Conservation (phyloP, 2,329 filamentous ascomycete genomes). For the Neurospora sp. region DNA sequence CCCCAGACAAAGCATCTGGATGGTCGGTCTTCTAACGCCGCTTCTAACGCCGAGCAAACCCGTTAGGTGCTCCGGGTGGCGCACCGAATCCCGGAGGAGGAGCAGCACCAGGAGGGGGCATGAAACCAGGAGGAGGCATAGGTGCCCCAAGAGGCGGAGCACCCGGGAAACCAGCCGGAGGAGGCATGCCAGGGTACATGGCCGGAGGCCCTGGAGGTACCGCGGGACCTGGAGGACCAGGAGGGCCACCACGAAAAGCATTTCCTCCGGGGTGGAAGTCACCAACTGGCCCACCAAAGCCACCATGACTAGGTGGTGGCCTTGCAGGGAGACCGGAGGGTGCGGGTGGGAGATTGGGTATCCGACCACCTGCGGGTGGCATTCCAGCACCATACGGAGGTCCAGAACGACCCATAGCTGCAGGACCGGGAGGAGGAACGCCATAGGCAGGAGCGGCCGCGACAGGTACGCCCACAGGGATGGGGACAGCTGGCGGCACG, state of each 20-base stretch:
- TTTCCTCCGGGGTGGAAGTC: conserved; percentile 35
- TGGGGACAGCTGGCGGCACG: conserved; percentile 11
- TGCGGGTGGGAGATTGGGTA: conserved; percentile 31
- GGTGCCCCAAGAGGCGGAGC: conserved; percentile 11
- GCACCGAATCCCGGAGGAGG: conserved; percentile 18
- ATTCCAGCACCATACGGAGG: conserved; percentile 10
- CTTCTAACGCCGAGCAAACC: conserved; percentile 11
- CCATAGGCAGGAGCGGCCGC: conserved; percentile 15
- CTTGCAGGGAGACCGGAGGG: conserved; percentile 41
- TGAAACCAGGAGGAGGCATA: conserved; percentile 31
- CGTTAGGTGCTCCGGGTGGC: conserved; percentile 12
- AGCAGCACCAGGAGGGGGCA: conserved; percentile 31
- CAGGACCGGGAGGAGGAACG: conserved; percentile 16
- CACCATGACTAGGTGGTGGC: conserved; percentile 35
- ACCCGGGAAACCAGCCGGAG: conserved; percentile 22
- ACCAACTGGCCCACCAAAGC: conserved; percentile 34
- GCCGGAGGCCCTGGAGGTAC: conserved; percentile 21
- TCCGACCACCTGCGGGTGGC: conserved; percentile 15
- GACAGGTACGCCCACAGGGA: conserved; percentile 2
- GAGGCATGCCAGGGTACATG: conserved; percentile 14
- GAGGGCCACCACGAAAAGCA: conserved; percentile 26
- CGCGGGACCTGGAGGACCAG: conserved; percentile 5
- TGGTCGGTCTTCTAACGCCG: neutral
- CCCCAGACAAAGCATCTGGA: neutral
- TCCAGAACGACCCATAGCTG: conserved; percentile 14